Percentiles rank a stretch among this genome's conserved stretches.
phyloP scores from a whole-genome alignment of 495 filamentous ascomycete genomes.

The Thozetella sp. region DNA sequence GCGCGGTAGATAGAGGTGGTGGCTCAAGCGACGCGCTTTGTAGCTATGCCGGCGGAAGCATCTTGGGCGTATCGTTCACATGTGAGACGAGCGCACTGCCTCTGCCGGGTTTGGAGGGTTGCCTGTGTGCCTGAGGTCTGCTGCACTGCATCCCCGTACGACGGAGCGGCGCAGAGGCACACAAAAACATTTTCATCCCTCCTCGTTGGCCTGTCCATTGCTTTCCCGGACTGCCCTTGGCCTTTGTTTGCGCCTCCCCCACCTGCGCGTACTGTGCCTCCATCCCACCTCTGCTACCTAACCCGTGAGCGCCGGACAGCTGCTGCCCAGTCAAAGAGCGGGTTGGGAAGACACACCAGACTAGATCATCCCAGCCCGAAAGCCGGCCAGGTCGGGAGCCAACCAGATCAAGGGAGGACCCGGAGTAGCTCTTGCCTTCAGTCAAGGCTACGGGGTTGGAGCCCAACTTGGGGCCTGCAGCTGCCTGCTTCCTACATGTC shows the following conservation, averaged over 20 bases:
- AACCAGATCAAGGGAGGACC: conserved; percentile 16
- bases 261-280: not conserved
- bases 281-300: conserved; percentile 1
- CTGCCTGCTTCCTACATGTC: conserved; percentile 12
- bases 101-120: not conserved
- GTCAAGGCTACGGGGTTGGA: conserved; percentile 10
- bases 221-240: too few species aligned
- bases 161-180: too few species aligned
- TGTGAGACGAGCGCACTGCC: too few species aligned
- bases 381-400: conserved; percentile 13
- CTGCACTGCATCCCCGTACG: too few species aligned
- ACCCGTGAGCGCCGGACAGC: not conserved
- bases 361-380: conserved; percentile 7
- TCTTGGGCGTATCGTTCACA: too few species aligned
- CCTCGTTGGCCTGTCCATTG: not conserved
- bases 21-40: too few species aligned
- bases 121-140: not conserved
- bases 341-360: not conserved
- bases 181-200: too few species aligned
- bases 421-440: too few species aligned
- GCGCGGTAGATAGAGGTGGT: too few species aligned
- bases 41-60: too few species aligned
- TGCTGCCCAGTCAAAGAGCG: not conserved
- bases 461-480: conserved; percentile 8
- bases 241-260: not conserved